Evolutionary conservation across 768 basidiomycete species (phyloP).

Genomic region (Crassisporium funariophilum): DNA sequence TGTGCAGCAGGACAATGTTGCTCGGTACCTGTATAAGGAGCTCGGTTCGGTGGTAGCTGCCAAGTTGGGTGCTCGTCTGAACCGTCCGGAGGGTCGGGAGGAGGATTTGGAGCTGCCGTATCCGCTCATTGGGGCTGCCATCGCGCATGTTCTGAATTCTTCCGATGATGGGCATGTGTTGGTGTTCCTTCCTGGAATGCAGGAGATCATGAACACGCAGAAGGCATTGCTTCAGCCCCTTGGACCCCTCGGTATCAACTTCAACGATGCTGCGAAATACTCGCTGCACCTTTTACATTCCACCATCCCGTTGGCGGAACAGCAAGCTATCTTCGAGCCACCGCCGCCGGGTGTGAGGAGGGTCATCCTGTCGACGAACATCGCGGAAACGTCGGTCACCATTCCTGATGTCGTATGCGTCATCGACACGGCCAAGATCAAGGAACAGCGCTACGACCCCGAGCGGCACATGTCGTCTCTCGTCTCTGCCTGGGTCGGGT

Average conservation of each 20-base stretch:
- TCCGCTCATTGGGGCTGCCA: slow-evolving; percentile 77
- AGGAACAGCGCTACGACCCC: slow-evolving; percentile 89
- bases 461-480: slow-evolving; percentile 86
- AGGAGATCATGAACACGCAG: slow-evolving; percentile 80
- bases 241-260: slow-evolving; percentile 58
- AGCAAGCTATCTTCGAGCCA: slow-evolving; percentile 87
- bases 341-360: slow-evolving; percentile 77
- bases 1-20: slow-evolving; percentile 67
- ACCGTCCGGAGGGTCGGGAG: slow-evolving; percentile 24
- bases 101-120: slow-evolving; percentile 78
- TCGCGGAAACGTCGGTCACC: slow-evolving; percentile 93
- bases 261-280: slow-evolving; percentile 59
- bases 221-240: slow-evolving; percentile 54
- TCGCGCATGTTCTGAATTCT: slow-evolving; percentile 72
- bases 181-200: slow-evolving; percentile 93
- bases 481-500: slow-evolving; percentile 89
- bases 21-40: slow-evolving; percentile 73
- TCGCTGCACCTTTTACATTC: slow-evolving; percentile 87
- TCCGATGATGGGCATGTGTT: slow-evolving; percentile 86
- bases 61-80: slow-evolving; percentile 26
- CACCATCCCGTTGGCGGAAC: slow-evolving; percentile 83
- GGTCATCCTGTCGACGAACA: slow-evolving; percentile 92
- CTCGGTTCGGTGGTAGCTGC: slow-evolving; percentile 38
- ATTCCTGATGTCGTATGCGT: slow-evolving; percentile 96
- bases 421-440: slow-evolving; percentile 85